These are phyloP conservation scores for Phaeosphaeriaceae sp. DNA, from an alignment of 2,329 filamentous ascomycete genomes.

Conservation along the genomic window DNA sequence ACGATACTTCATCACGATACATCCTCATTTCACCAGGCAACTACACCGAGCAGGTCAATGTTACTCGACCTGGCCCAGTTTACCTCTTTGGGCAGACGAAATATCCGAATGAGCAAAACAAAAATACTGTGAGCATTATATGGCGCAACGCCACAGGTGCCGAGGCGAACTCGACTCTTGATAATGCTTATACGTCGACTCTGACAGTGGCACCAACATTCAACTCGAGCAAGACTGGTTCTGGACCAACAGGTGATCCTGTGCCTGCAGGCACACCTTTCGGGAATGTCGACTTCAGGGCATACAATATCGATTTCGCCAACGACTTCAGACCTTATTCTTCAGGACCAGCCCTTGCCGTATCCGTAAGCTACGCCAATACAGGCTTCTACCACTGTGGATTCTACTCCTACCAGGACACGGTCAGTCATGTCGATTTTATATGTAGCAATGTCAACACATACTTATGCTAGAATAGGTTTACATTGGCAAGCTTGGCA, in stretches of 20 bases:
- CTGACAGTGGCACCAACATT: conserved; percentile 69
- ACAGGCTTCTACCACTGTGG: conserved; percentile 71
- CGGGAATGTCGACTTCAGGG: conserved; percentile 68
- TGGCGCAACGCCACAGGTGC: conserved; percentile 65
- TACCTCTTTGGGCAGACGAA: conserved; percentile 68
- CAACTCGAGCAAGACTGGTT: conserved; percentile 67
- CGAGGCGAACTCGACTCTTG: conserved; percentile 51
- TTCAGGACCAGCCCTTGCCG: conserved; percentile 65
- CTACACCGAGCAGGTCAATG: conserved; percentile 70
- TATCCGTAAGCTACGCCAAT: conserved; percentile 69
- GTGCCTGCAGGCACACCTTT: conserved; percentile 69
- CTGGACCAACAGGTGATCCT: conserved; percentile 61
- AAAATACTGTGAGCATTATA: conserved; percentile 63
- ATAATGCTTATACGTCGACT: conserved; percentile 69
- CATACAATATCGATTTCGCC: conserved; percentile 71
- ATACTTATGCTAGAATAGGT: conserved; percentile 7
- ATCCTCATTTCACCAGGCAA: conserved; percentile 68
- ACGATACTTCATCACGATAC: conserved; percentile 55
- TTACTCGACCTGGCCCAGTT: conserved; percentile 67
- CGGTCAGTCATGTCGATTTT: conserved; percentile 50
- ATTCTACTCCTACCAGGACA: conserved; percentile 73
- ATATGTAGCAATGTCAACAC: background rate
- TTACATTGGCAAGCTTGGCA: conserved; percentile 71
- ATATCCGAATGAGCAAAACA: conserved; percentile 53
- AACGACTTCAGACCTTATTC: conserved; percentile 64